A percentile compares a stretch with the other conserved stretches of the same genome.
phyloP scores from a whole-genome alignment of 208 protist species.

The Trypanosoma melophagium region DNA sequence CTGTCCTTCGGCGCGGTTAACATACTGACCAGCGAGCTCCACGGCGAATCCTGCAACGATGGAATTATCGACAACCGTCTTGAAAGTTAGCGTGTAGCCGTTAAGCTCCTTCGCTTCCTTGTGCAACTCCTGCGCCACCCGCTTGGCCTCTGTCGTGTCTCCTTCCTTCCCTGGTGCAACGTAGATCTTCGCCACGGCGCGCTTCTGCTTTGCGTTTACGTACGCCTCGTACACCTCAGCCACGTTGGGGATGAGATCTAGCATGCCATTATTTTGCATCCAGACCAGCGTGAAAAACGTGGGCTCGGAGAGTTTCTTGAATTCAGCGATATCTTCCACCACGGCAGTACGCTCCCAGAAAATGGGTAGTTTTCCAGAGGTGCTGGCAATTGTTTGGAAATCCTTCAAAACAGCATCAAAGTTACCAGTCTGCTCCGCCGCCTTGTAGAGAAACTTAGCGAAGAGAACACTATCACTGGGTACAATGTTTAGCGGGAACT shows the following conservation, averaged over 20 bases:
- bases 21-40: conserved; percentile 78
- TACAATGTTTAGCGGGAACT: conserved; percentile 79
- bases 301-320: conserved; percentile 76
- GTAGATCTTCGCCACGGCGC: conserved; percentile 78
- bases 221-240: conserved; percentile 85
- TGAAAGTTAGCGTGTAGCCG: conserved; percentile 64
- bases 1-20: conserved; percentile 72
- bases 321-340: conserved; percentile 72
- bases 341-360: conserved; percentile 87
- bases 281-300: conserved; percentile 86
- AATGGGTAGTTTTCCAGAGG: conserved; percentile 71
- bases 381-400: conserved; percentile 70
- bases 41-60: conserved; percentile 88
- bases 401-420: conserved; percentile 79
- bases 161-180: conserved; percentile 68
- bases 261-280: conserved; percentile 91
- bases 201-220: conserved; percentile 87
- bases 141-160: conserved; percentile 60
- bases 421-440: conserved; percentile 58
- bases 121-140: conserved; percentile 67
- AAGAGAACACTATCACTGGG: conserved; percentile 88
- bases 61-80: conserved; percentile 80
- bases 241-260: conserved; percentile 82
- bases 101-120: conserved; percentile 67
- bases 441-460: conserved; percentile 91